A percentile compares a stretch with the other conserved stretches of the same genome.
Evolutionary conservation across 2,329 filamentous ascomycete genomes (phyloP).

Genomic region (Arthrobotrys iridis): DNA sequence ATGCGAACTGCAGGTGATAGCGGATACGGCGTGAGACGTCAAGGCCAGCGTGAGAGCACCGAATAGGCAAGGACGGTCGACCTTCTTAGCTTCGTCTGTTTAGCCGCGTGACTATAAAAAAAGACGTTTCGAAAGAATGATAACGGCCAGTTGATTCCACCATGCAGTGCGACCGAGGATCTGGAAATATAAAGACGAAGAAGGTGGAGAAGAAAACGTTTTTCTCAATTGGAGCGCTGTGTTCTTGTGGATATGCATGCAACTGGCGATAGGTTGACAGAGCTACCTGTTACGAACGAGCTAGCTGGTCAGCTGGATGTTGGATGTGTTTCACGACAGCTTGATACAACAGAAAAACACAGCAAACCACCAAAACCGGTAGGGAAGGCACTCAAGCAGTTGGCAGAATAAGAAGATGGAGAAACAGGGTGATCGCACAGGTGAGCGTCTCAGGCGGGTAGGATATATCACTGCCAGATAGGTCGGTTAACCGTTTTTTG

Average conservation of each 20-base stretch:
- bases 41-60: no score
- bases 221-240: no score
- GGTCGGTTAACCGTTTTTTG: not conserved
- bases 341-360: not conserved
- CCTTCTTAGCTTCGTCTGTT: not conserved
- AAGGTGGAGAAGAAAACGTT: no score
- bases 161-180: slow-evolving; percentile 12
- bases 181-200: not conserved
- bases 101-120: not conserved
- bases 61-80: no score
- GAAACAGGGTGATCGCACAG: not conserved
- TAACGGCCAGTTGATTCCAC: not conserved
- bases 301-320: not conserved
- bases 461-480: not conserved
- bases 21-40: not conserved
- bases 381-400: not conserved
- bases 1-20: not conserved
- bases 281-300: no score
- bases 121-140: not conserved
- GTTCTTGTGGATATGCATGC: not conserved
- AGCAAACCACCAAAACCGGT: not conserved
- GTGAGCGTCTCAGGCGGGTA: not conserved
- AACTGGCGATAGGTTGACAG: not conserved
- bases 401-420: no score
- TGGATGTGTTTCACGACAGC: no score